A percentile compares a stretch with the other conserved stretches of the same genome.
phyloP scores from a whole-genome alignment of 768 basidiomycete genomes.

The Tricholoma terreum region DNA sequence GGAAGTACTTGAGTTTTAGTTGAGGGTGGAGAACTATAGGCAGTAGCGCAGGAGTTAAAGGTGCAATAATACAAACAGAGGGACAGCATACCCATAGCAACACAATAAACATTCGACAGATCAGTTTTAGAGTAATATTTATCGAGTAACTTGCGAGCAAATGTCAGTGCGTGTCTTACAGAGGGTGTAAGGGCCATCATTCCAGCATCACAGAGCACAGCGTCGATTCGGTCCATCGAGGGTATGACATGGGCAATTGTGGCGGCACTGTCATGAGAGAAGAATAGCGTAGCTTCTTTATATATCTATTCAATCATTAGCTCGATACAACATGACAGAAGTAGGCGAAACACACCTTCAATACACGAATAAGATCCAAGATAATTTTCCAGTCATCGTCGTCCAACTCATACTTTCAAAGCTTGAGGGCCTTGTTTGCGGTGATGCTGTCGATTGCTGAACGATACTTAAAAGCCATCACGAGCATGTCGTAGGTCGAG shows the following conservation, averaged over 20 bases:
- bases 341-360: constrained; percentile 20
- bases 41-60: too few species aligned
- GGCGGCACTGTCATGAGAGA: constrained; percentile 20
- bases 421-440: constrained; percentile 4
- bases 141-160: constrained; percentile 25
- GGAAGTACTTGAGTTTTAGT: too few species aligned
- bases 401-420: constrained; percentile 15
- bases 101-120: constrained; percentile 21
- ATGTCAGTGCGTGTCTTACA: too few species aligned
- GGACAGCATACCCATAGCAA: constrained; percentile 32
- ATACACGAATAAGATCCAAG: constrained; percentile 20
- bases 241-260: constrained; percentile 32
- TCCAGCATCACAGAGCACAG: constrained; percentile 9
- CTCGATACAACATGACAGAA: background rate
- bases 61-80: too few species aligned
- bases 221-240: constrained; percentile 33
- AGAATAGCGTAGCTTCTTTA: constrained; percentile 30
- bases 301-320: constrained; percentile 19
- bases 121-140: constrained; percentile 26
- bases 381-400: constrained; percentile 26
- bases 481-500: too few species aligned
- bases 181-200: constrained; percentile 9
- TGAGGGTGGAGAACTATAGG: too few species aligned
- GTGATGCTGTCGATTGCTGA: constrained; percentile 22
- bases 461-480: constrained; percentile 24